Evolutionary conservation across 495 filamentous ascomycete species (phyloP).

Genomic region (Penicillium pulvis): DNA sequence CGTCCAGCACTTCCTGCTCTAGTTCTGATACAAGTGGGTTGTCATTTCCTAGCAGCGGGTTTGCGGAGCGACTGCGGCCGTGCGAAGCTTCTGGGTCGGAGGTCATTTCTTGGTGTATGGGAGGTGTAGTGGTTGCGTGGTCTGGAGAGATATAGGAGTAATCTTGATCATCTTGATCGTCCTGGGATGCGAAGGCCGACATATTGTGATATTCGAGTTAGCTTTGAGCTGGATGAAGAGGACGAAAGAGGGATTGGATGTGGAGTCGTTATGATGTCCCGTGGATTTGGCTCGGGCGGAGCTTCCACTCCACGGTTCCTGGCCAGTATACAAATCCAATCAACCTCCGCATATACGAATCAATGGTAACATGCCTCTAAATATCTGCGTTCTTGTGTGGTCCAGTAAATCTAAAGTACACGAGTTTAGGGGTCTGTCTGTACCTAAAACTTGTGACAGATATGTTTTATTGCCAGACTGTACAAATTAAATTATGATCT

Average conservation of each 20-base stretch:
- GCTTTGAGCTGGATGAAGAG: neutral
- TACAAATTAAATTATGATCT: neutral
- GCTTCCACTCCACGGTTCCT: neutral
- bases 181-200: slow-evolving; percentile 28
- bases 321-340: no score
- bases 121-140: slow-evolving; percentile 27
- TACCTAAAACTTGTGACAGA: no score
- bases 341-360: no score
- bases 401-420: no score
- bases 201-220: slow-evolving; percentile 10
- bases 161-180: slow-evolving; percentile 24
- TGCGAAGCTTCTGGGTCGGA: slow-evolving; percentile 19
- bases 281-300: slow-evolving; percentile 5
- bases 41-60: slow-evolving; percentile 44
- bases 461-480: no score
- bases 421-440: no score
- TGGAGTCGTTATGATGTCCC: neutral
- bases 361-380: no score
- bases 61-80: slow-evolving; percentile 26
- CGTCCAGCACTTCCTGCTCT: slow-evolving; percentile 92
- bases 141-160: slow-evolving; percentile 26
- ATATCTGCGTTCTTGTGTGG: no score
- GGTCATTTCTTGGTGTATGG: slow-evolving; percentile 21
- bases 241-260: neutral
- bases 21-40: slow-evolving; percentile 60